These are phyloP conservation scores for Leccinum subfulvum DNA, from an alignment of 1,284 basidiomycete species.

Conservation along the genomic window DNA sequence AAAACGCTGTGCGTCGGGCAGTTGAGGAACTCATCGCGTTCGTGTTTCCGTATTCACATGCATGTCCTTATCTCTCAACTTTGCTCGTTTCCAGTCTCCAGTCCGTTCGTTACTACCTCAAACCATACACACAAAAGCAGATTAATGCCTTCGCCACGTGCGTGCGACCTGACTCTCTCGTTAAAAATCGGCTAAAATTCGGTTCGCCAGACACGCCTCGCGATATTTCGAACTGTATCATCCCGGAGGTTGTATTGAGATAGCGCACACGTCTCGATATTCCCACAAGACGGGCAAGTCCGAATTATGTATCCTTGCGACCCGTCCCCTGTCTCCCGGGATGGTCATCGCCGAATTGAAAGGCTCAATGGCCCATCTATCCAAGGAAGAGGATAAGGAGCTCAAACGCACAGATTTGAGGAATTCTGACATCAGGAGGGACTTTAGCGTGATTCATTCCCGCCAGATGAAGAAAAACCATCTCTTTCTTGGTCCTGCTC, in stretches of 20 bases:
- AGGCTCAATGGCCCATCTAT: constrained; percentile 83
- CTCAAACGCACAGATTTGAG: constrained; percentile 71
- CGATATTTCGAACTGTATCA: constrained; percentile 84
- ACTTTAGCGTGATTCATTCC: constrained; percentile 91
- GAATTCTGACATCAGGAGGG: constrained; percentile 73
- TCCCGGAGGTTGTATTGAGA: constrained; percentile 80
- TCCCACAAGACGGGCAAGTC: constrained; percentile 84
- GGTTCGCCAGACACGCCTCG: constrained; percentile 66
- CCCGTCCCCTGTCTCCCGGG: constrained; percentile 67
- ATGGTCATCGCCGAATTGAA: constrained; percentile 78
- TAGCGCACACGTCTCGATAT: constrained; percentile 83
- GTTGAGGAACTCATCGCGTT: constrained; percentile 74
- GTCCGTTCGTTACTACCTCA: constrained; percentile 72
- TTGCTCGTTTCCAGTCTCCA: constrained; percentile 48
- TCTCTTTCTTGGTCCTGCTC: constrained; percentile 87
- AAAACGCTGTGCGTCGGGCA: constrained; percentile 58
- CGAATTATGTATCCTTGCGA: constrained; percentile 87
- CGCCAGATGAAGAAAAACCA: constrained; percentile 90
- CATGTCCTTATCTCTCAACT: constrained; percentile 19
- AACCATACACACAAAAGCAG: constrained; percentile 71
- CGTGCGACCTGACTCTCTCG: constrained; percentile 37
- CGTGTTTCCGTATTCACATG: constrained; percentile 34
- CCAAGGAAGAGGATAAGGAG: constrained; percentile 78
- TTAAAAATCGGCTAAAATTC: constrained; percentile 27
- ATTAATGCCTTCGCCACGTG: constrained; percentile 87